Evolutionary conservation across 805 yeast species (phyloP), one percentile per base, ranked within the genome.

Genomic region (Debaryomyces castellii): DNA sequence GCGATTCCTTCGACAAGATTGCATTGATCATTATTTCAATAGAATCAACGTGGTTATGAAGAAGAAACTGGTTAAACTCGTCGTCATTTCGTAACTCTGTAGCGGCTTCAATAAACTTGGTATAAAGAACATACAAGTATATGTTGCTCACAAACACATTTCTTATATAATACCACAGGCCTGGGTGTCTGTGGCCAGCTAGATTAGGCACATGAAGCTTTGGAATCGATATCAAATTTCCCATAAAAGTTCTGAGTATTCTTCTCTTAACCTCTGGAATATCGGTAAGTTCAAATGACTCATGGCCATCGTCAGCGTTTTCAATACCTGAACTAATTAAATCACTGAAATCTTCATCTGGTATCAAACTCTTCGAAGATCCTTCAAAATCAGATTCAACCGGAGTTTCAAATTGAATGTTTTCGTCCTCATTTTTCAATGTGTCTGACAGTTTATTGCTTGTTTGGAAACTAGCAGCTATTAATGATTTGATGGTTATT

Each of bases 131-230:
- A 43, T 59, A 67, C 47, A 62, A 61, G 43, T 50, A 50, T 25
- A 66, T 49, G 48, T 59, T 60, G 4, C 71, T 74, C 28, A 57
- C 52, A 33, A 66, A 55, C 33, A 62, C 38, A 40, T 66, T 68
- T 39, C 76, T 51, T 39, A 69, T 46, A 45, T 65, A 67, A 49
- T 58, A 69, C 73, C 73, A 69, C 51, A 62, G 63, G 0, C 76
- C 74, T 1, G 73, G 69, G 48, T 69, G 75, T 45, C 75, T 58
- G 47, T 66, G 68, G 23, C 59, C 65, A 5, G 66, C 65, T 28
- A 69, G 44, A 30, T 65, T 67, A 3, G 73, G 73, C 23, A 68
- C 61, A 39, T 58, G 58, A 38, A 67, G 49, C 46, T 69, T 67
- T 7, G 74, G 73, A 4, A 67, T 37, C 4, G 65, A 36, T 3